Percentiles rank a stretch among this genome's conserved stretches.
Evolutionary conservation across 805 yeast species (phyloP).

Genomic region (Blastobotrys americana): DNA sequence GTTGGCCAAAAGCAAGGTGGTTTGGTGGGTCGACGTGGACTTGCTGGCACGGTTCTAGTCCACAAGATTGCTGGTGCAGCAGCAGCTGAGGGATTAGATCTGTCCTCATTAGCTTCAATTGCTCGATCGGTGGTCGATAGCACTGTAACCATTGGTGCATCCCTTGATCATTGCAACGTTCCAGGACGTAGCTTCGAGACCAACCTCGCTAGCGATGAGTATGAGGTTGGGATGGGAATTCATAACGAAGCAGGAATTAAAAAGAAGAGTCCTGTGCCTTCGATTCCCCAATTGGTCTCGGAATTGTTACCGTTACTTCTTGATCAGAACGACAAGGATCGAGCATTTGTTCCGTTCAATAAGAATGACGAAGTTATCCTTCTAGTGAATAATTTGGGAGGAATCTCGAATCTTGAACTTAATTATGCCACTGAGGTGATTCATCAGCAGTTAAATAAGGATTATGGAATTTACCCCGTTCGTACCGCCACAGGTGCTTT

Average conservation of each 20-base stretch:
- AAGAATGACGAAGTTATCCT: conserved; percentile 52
- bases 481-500: conserved; percentile 69
- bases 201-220: conserved; percentile 50
- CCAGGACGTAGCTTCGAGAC: conserved; percentile 68
- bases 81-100: conserved; percentile 35
- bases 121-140: conserved; percentile 58
- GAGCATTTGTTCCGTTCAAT: conserved; percentile 68
- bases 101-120: conserved; percentile 47
- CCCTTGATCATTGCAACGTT: conserved; percentile 81
- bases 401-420: conserved; percentile 74
- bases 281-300: conserved; percentile 51
- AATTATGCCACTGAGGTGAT: conserved; percentile 63
- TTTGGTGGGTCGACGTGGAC: conserved; percentile 86
- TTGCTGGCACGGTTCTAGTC: conserved; percentile 83
- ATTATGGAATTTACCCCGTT: conserved; percentile 53
- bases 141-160: conserved; percentile 81
- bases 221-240: conserved; percentile 92
- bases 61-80: conserved; percentile 83
- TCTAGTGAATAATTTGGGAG: conserved; percentile 81
- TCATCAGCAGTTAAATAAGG: conserved; percentile 42
- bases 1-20: conserved; percentile 82
- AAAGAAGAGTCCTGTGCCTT: conserved; percentile 59
- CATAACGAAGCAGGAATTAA: conserved; percentile 90
- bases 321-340: conserved; percentile 60
- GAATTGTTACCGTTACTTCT: conserved; percentile 55